A percentile compares a stretch with the other conserved stretches of the same genome.
Conservation (phyloP, 495 filamentous ascomycete species). For the Penicillium dipodomyicola region DNA sequence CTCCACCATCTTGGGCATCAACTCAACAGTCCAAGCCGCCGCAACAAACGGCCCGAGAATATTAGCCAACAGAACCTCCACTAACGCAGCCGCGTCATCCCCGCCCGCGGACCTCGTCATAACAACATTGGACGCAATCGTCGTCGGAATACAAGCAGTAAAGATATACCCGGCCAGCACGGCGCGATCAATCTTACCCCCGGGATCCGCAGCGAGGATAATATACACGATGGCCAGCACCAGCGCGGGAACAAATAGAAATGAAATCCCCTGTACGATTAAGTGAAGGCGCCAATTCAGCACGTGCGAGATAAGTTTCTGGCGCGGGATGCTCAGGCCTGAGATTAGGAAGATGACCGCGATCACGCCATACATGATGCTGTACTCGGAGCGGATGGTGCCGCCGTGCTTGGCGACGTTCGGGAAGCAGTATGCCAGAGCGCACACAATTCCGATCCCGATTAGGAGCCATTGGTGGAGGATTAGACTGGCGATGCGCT, state of each 20-base stretch:
- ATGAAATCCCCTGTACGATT: conserved; percentile 50
- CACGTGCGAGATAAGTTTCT: conserved; percentile 49
- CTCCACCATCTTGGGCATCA: conserved; percentile 42
- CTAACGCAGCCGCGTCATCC: conserved; percentile 54
- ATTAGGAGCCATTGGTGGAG: conserved; percentile 56
- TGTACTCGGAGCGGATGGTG: conserved; percentile 52
- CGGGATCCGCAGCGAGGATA: conserved; percentile 46
- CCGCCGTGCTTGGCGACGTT: conserved; percentile 53
- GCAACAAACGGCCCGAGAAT: conserved; percentile 51
- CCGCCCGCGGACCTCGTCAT: conserved; percentile 55
- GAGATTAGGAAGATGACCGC: conserved; percentile 55
- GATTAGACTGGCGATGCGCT: conserved; percentile 35
- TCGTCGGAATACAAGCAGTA: conserved; percentile 56
- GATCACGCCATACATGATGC: conserved; percentile 53
- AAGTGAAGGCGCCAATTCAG: conserved; percentile 54
- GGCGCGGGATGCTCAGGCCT: conserved; percentile 51
- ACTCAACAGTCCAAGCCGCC: conserved; percentile 50
- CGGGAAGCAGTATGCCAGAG: conserved; percentile 53
- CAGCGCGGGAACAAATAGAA: conserved; percentile 51
- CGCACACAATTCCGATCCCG: conserved; percentile 51
- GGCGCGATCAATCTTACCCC: conserved; percentile 44
- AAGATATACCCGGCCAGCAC: conserved; percentile 55
- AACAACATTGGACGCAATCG: conserved; percentile 57
- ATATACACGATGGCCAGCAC: conserved; percentile 45
- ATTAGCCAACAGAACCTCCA: conserved; percentile 56